A percentile compares a stretch with the other conserved stretches of the same genome.
These are phyloP conservation scores for Penicillium sp. DNA, from an alignment of 2,329 filamentous ascomycete genomes.

Conservation along the genomic window DNA sequence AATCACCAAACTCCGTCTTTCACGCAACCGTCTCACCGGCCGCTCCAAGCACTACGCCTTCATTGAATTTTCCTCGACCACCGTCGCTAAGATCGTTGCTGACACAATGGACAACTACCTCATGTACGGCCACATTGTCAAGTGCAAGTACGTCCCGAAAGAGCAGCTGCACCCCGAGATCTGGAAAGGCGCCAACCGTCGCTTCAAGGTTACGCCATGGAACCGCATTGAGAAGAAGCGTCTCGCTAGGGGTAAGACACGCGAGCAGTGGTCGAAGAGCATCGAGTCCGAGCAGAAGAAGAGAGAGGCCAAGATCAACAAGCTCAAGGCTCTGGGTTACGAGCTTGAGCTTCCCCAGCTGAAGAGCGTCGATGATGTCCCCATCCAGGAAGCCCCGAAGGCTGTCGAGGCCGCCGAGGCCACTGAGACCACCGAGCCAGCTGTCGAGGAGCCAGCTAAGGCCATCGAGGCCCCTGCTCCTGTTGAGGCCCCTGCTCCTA, in stretches of 20 bases:
- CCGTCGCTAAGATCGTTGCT: constrained; percentile 86
- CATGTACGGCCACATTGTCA: constrained; percentile 88
- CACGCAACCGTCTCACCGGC: constrained; percentile 88
- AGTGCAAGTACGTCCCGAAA: constrained; percentile 74
- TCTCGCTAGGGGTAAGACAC: constrained; percentile 69
- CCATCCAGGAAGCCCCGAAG: constrained; percentile 40
- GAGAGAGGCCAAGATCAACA: constrained; percentile 66
- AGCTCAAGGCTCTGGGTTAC: constrained; percentile 78
- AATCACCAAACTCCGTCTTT: constrained; percentile 75
- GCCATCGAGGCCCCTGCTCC: constrained; percentile 9
- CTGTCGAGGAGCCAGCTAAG: constrained; percentile 23
- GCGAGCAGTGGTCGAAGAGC: constrained; percentile 75
- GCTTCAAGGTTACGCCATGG: constrained; percentile 85
- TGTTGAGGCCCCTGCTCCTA: constrained; percentile 26
- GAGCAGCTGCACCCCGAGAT: constrained; percentile 76
- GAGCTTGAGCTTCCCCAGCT: constrained; percentile 73
- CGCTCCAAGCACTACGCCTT: constrained; percentile 92
- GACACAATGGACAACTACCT: constrained; percentile 98
- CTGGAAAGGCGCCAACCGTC: constrained; percentile 85
- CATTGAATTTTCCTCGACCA: constrained; percentile 74
- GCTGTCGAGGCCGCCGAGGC: constrained; percentile 35
- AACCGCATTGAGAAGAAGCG: constrained; percentile 78
- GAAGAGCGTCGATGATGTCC: constrained; percentile 60
- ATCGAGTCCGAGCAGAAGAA: constrained; percentile 70
- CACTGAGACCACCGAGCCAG: constrained; percentile 15